Evolutionary conservation across 768 basidiomycete species (phyloP), one percentile per base, ranked within the genome.

Genomic region (Pisolithus orientalis): DNA sequence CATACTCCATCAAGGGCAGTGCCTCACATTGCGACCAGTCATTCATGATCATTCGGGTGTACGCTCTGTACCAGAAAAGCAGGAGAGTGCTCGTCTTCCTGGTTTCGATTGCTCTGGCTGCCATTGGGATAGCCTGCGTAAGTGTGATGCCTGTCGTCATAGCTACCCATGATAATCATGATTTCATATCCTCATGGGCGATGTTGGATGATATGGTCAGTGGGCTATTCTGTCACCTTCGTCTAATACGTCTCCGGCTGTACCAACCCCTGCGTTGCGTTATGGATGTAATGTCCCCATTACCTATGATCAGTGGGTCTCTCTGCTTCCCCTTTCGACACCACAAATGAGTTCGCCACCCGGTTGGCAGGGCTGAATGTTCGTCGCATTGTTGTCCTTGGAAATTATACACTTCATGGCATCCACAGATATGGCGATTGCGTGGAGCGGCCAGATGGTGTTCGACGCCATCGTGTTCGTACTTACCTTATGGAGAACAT

Each of bases 1-100:
- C 32, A 2, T 8, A 16, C 5, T 25, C 37, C 17, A 40, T 13
- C 17, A 7, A 14, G n/a, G 28, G 4, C 8, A 34, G 39, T 24
- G n/a, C 29, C 14, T 16, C n/a, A 3, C 7, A 7, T 17, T 47
- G 14, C 14, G n/a, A 2, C 28, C 17, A 60, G 59, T 13, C 39
- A 34, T 60, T n/a, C 7, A 62, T 62, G 59, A 47, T 49, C 3
- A 60, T 62, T 47, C 62, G 59, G 11, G 57, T 58, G 6, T 63
- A 62, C 27, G 61, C 59, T 5, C 50, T 63, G 24, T 60, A 57
- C 16, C 31, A 51, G 13, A 52, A 52, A 44, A 55, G 42, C 29
- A 45, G 52, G 5, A 29, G 39, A 4, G 40, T 60, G 14, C 42
- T 62, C 5, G 5, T 10, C 13, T n/a, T 32, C 6, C 24, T 62